Evolutionary conservation across 23 red algal genomes (phyloP), one percentile per base, ranked within the genome.

Genomic region (Cyanidiococcus yangmingshanensis): DNA sequence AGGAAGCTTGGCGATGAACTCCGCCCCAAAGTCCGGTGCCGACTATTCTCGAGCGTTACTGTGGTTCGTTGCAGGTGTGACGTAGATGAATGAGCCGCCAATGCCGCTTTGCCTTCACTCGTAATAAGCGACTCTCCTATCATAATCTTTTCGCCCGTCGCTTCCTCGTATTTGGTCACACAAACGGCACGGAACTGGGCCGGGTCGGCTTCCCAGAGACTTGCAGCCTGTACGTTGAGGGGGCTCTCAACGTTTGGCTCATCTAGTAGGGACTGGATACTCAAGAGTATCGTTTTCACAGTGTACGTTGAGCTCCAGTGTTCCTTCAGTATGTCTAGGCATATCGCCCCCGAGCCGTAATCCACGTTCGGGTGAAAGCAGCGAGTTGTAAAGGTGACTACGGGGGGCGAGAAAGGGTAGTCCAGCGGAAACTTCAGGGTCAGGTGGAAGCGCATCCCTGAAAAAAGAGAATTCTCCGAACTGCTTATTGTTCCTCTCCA

Each of bases 291-390:
- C 0, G 85, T 92, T 34, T 80, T 79, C 38, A 98, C 87, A 26
- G 88, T 98, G 34, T 86, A 89, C 1, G 94, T 87, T 37, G 94
- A 74, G 59, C 84, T 89, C 94, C 94, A 98, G 71, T 89, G 84
- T 31, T 98, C 94, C 77, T 98, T 98, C 38, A 98, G 80, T 34
- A 98, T 91, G 75, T 98, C 94, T 17, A 98, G 81, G 41, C 94
- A 98, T 81, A 98, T 98, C 76, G 85, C 82, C 26, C 94, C 94
- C 30, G 75, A 81, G 75, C 77, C 79, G 39, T 81, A 71, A 78
- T 98, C 89, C 59, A 98, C 85, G 82, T 98, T 98, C 18, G 88
- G 89, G 74, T 98, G 94, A 37, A 88, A 98, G 74, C 87, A 85
- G 2, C 84, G 86, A 21, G 94, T 98, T 0, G 68, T 68, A 41